A percentile compares a stretch with the other conserved stretches of the same genome.
phyloP scores from a whole-genome alignment of 1,139 yeast genomes.

The Candida albicans region DNA sequence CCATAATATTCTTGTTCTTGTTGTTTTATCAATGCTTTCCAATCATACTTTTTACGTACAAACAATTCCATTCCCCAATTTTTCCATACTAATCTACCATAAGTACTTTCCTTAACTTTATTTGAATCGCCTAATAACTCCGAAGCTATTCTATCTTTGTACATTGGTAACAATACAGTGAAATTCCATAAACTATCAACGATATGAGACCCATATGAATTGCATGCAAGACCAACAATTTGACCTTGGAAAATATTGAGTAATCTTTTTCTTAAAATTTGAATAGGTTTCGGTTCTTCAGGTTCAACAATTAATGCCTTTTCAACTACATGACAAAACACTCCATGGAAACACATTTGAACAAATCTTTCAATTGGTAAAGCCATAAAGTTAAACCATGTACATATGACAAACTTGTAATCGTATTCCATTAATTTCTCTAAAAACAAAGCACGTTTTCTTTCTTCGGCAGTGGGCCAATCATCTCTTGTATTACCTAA shows the following conservation, averaged over 20 bases:
- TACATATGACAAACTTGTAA: slow-evolving; percentile 53
- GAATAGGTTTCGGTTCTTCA: slow-evolving; percentile 49
- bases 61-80: slow-evolving; percentile 88
- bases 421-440: slow-evolving; percentile 73
- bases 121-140: slow-evolving; percentile 62
- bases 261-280: slow-evolving; percentile 63
- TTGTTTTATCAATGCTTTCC: slow-evolving; percentile 74
- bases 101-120: slow-evolving; percentile 76
- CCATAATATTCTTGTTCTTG: slow-evolving; percentile 58
- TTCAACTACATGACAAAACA: slow-evolving; percentile 83
- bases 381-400: slow-evolving; percentile 60
- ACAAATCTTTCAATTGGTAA: slow-evolving; percentile 58
- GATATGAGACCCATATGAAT: slow-evolving; percentile 90
- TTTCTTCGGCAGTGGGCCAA: slow-evolving; percentile 90
- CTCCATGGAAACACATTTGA: slow-evolving; percentile 84
- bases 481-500: slow-evolving; percentile 80
- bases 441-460: slow-evolving; percentile 73
- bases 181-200: slow-evolving; percentile 84
- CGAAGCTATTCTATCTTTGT: slow-evolving; percentile 82
- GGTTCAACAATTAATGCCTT: slow-evolving; percentile 46
- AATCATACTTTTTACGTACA: slow-evolving; percentile 71
- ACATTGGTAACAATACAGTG: slow-evolving; percentile 73
- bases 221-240: slow-evolving; percentile 66
- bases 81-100: slow-evolving; percentile 92
- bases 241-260: slow-evolving; percentile 61